Evolutionary conservation across 257 asterid genomes (phyloP).

Genomic region (Petrea volubilis): DNA sequence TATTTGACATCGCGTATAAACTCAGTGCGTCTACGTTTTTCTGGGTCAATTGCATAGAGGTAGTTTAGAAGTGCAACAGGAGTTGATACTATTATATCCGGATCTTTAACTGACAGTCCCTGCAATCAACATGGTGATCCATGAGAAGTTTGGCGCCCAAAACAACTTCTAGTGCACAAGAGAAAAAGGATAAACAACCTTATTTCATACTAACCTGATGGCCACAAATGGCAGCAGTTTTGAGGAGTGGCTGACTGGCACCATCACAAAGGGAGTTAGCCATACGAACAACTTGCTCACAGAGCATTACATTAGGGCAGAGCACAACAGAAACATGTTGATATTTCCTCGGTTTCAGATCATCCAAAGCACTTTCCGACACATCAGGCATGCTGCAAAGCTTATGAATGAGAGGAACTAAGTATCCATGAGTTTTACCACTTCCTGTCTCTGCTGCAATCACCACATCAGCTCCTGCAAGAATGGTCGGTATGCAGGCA

Average conservation of each 20-base stretch:
- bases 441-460: constrained; percentile 99
- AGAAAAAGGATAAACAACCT: neutral
- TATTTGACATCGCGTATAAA: constrained; percentile 72
- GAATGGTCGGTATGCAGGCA: constrained; percentile 76
- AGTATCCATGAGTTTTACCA: constrained; percentile 95
- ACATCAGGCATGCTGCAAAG: constrained; percentile 42
- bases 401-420: constrained; percentile 78
- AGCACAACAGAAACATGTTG: constrained; percentile 67
- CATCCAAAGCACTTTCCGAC: constrained; percentile 35
- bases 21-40: constrained; percentile 47
- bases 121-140: constrained; percentile 39
- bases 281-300: constrained; percentile 98
- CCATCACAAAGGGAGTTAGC: constrained; percentile 66
- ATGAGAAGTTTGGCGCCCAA: neutral
- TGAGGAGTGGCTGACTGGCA: constrained; percentile 65
- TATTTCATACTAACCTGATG: constrained; percentile 73
- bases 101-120: constrained; percentile 82
- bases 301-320: constrained; percentile 93
- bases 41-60: constrained; percentile 72
- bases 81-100: constrained; percentile 85
- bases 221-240: constrained; percentile 78
- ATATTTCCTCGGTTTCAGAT: constrained; percentile 32
- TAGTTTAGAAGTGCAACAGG: constrained; percentile 90
- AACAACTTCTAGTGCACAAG: neutral
- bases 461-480: constrained; percentile 82